These are phyloP conservation scores for Curvularia sp. DNA, from an alignment of 2,329 filamentous ascomycete species.

Conservation along the genomic window DNA sequence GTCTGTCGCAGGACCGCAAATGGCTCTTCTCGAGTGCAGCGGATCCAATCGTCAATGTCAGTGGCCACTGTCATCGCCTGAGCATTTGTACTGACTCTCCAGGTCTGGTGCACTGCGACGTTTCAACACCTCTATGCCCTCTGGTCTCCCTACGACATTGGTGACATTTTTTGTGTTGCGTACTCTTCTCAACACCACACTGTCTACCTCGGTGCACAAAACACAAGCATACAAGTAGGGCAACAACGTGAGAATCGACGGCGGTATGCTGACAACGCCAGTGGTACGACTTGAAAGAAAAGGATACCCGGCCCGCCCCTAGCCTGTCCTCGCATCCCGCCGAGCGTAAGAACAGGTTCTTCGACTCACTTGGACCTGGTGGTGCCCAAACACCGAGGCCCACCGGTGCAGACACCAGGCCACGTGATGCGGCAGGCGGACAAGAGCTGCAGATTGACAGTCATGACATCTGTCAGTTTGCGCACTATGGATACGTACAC, in stretches of 20 bases:
- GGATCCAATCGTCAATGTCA: conserved; percentile 87
- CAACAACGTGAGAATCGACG: background rate
- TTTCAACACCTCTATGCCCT: conserved; percentile 84
- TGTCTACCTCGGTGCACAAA: conserved; percentile 90
- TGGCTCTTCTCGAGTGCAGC: conserved; percentile 92
- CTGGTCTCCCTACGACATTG: conserved; percentile 91
- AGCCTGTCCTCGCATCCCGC: conserved; percentile 75
- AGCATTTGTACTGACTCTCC: conserved; percentile 17
- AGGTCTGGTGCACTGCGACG: conserved; percentile 81
- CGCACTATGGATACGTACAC: conserved; percentile 94
- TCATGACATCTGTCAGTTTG: conserved; percentile 83
- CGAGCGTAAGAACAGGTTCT: conserved; percentile 83
- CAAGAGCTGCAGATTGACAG: conserved; percentile 81
- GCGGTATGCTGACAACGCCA: conserved; percentile 36
- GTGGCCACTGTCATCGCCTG: conserved; percentile 11
- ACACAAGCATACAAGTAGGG: conserved; percentile 74
- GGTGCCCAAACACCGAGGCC: conserved; percentile 79
- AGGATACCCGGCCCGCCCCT: conserved; percentile 64
- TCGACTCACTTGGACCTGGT: conserved; percentile 86
- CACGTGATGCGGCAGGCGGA: conserved; percentile 62
- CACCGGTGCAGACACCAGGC: conserved; percentile 61
- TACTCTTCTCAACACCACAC: conserved; percentile 82
- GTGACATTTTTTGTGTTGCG: conserved; percentile 93
- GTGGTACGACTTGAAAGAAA: conserved; percentile 81
- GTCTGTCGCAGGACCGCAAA: conserved; percentile 74